A percentile compares a stretch with the other conserved stretches of the same genome.
Evolutionary conservation across 148 eudicot species (phyloP).

Genomic region (Cornus controversa): DNA sequence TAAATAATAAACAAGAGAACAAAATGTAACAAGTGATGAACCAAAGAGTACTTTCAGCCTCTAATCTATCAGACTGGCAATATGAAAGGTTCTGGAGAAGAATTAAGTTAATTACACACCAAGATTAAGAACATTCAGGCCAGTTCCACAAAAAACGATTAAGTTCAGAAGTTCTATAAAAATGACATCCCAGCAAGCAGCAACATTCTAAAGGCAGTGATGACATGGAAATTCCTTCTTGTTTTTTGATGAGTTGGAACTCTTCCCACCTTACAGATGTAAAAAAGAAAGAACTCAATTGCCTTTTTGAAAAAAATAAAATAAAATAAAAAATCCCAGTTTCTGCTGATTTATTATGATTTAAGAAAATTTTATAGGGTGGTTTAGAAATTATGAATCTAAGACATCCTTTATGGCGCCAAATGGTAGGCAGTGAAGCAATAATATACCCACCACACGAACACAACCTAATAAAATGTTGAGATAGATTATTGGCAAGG

Average conservation of each 20-base stretch:
- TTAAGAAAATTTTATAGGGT: not conserved
- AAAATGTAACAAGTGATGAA: too few species aligned
- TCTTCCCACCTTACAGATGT: not conserved
- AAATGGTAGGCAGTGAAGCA: not conserved
- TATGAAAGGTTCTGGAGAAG: not conserved
- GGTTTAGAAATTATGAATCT: not conserved
- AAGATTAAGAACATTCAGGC: not conserved
- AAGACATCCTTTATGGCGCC: not conserved
- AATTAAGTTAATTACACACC: too few species aligned
- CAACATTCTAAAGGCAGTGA: not conserved
- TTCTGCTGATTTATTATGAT: not conserved
- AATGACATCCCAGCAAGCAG: not conserved
- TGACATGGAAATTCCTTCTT: too few species aligned
- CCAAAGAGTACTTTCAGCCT: not conserved
- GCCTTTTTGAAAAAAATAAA: not conserved
- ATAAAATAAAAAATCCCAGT: too few species aligned
- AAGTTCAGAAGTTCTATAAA: not conserved
- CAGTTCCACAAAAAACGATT: not conserved
- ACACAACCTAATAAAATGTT: not conserved
- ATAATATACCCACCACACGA: not conserved
- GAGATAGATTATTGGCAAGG: not conserved
- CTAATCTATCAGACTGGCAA: not conserved
- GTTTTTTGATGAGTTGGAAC: not conserved
- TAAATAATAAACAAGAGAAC: too few species aligned
- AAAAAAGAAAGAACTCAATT: not conserved